phyloP scores from a whole-genome alignment of 176 grass and related monocot genomes.

The Rhynchospora breviuscula region DNA sequence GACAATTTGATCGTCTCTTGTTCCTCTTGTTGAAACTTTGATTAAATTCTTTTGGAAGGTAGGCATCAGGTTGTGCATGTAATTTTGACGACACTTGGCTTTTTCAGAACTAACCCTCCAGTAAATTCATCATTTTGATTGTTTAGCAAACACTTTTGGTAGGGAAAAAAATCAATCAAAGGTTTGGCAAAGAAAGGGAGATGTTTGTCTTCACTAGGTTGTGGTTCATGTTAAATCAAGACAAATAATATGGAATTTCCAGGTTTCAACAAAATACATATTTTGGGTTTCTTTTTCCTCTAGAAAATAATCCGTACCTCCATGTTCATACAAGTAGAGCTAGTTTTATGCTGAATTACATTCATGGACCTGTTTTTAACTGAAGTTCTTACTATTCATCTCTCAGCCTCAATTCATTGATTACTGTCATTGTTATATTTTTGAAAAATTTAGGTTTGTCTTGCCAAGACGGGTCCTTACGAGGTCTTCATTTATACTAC shows the following conservation, averaged over 20 bases:
- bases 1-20: constrained; percentile 5
- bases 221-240: background rate
- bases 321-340: background rate
- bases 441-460: constrained; percentile 30
- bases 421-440: background rate
- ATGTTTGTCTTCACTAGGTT: background rate
- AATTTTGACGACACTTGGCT: background rate
- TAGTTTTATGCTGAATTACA: background rate
- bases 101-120: background rate
- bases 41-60: background rate
- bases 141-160: background rate
- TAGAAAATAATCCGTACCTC: background rate
- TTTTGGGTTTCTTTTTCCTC: background rate
- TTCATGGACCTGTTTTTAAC: background rate
- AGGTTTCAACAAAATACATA: background rate
- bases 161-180: background rate
- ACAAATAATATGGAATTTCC: background rate
- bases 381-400: background rate
- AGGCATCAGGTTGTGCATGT: background rate
- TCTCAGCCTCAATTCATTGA: background rate
- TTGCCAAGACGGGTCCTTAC: constrained; percentile 35
- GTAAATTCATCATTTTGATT: background rate
- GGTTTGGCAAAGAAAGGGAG: background rate
- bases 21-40: background rate
- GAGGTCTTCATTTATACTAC: constrained; percentile 23